A percentile compares a stretch with the other conserved stretches of the same genome.
Conservation (phyloP, 768 basidiomycete species). For the Termitomyces sp. region DNA sequence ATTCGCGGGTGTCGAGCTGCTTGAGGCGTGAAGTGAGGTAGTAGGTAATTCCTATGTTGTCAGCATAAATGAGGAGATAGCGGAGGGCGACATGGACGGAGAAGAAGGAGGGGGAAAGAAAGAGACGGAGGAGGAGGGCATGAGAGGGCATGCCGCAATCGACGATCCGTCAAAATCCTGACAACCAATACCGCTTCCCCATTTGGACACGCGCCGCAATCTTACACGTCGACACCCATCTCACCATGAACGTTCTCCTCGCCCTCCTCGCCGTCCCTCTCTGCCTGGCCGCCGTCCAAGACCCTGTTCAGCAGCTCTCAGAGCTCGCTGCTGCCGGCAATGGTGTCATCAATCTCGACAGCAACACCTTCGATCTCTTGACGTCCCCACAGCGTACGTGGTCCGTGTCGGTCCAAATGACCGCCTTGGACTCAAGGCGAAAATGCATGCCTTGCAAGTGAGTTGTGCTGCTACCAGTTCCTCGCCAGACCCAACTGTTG, state of each 20-base stretch:
- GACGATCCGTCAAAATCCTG: slow-evolving; percentile 9
- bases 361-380: slow-evolving; percentile 71
- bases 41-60: slow-evolving; percentile 90
- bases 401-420: slow-evolving; percentile 84
- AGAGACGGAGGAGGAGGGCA: slow-evolving; percentile 86
- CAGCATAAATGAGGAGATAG: slow-evolving; percentile 76
- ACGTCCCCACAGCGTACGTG: slow-evolving; percentile 75
- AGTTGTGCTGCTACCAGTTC: slow-evolving; percentile 24
- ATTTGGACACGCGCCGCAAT: slow-evolving; percentile 14
- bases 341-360: slow-evolving; percentile 80
- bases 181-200: slow-evolving; percentile 7
- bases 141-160: slow-evolving; percentile 52
- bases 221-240: slow-evolving; percentile 26
- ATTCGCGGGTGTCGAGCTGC: slow-evolving; percentile 61
- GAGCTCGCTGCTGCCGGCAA: slow-evolving; percentile 65
- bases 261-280: slow-evolving; percentile 25
- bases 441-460: slow-evolving; percentile 93
- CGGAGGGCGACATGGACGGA: slow-evolving; percentile 90
- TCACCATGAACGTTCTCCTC: slow-evolving; percentile 21
- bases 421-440: slow-evolving; percentile 75
- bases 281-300: slow-evolving; percentile 25
- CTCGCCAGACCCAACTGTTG: slow-evolving; percentile 3
- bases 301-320: slow-evolving; percentile 52
- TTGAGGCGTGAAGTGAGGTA: slow-evolving; percentile 76
- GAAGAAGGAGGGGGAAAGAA: slow-evolving; percentile 90